Evolutionary conservation across 257 asterid species (phyloP), one percentile per base, ranked within the genome.

Genomic region (Gynochthodes officinalis): DNA sequence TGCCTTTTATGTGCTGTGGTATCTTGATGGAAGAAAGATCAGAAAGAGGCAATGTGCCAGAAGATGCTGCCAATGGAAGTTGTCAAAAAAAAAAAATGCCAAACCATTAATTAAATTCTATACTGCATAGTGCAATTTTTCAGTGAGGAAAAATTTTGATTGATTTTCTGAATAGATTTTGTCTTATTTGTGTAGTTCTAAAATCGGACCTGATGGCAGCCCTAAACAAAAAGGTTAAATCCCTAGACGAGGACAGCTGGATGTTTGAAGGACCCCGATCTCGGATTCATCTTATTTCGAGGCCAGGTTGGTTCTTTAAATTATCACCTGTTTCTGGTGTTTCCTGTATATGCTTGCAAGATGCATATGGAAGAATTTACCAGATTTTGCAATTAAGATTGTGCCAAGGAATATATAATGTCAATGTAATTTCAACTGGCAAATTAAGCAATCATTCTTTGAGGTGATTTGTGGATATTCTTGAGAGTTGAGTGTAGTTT

Each of bases 231-330:
- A 96, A 88, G 89, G 96, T 91, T 30, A 93, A 90, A 71, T 93
- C 97, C 67, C 80, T 91, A 35, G 96, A 93, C 57, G 97, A 93
- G 75, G 97, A 93, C 83, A 82, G 91, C 85, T 91, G 98, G 98
- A 93, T 91, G 98, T 93, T 90, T 50, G 98, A 93, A 46, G 97
- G 96, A 49, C 98, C 98, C 76, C 88, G 98, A 69, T 91, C 97
- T 63, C 89, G 93, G 62, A 84, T 93, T 54, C 86, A 93, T 82
- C 79, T 74, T 75, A 88, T 90, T 71, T 89, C 97, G 5, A 80
- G 90, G 71, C 93, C 88, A 75, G 92, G 98, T 87, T 19, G 54
- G 69, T 54, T 46, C 12, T 48, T n/a, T 11, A 12, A 48, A 8
- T 58, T 12, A 64, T 62, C 66, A 61, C 21, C 7, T 44, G 23